Evolutionary conservation across 495 filamentous ascomycete genomes (phyloP).

Genomic region (Penicillium manginii): DNA sequence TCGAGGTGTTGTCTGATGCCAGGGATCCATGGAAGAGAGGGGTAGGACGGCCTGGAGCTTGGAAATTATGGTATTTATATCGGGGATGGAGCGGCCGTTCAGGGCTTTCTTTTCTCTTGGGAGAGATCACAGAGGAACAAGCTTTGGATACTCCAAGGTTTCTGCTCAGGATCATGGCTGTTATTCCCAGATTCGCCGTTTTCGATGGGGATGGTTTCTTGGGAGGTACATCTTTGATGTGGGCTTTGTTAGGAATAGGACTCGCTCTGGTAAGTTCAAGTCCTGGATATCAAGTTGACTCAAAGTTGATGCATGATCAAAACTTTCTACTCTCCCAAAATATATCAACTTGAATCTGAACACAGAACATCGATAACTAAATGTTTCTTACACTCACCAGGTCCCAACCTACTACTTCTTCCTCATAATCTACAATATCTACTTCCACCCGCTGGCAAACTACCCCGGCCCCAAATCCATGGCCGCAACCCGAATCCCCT

Average conservation of each 20-base stretch:
- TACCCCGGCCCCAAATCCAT: slow-evolving; percentile 20
- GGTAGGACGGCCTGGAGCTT: no score
- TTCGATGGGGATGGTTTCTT: background rate
- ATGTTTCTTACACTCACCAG: background rate
- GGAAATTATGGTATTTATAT: no score
- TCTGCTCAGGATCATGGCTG: slow-evolving; percentile 1
- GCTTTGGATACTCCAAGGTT: background rate
- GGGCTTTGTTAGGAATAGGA: background rate
- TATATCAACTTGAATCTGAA: background rate
- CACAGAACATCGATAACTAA: no score
- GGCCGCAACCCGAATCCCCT: slow-evolving; percentile 26
- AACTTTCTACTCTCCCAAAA: background rate
- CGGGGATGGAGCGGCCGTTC: no score
- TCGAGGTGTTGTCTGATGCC: background rate
- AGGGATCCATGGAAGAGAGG: no score
- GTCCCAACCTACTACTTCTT: background rate
- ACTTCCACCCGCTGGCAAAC: slow-evolving; percentile 17
- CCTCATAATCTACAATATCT: slow-evolving; percentile 9
- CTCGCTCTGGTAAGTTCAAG: slow-evolving; percentile 5
- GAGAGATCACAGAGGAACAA: no score
- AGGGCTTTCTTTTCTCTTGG: no score
- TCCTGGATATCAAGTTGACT: no score
- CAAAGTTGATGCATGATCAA: background rate
- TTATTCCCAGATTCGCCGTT: slow-evolving; percentile 3
- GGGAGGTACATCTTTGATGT: background rate